Evolutionary conservation across 2,329 filamentous ascomycete genomes (phyloP), one percentile per base, ranked within the genome.

Genomic region (Daldinia sp.): DNA sequence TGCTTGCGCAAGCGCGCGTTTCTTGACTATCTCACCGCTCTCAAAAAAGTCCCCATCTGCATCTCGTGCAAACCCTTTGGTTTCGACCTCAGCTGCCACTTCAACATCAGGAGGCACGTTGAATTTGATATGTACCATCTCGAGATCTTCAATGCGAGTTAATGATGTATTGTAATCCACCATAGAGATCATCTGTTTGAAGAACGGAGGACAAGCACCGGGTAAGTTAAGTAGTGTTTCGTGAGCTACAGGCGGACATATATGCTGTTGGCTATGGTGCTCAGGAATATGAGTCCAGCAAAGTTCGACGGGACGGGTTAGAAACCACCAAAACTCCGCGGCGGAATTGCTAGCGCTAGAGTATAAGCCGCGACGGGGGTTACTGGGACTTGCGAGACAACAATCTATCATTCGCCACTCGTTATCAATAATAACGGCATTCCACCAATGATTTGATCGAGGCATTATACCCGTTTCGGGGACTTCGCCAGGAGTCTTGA

Each of bases 341-440:
- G 85, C 81, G 41, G 89, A 86, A 61, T 83, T 86, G 61, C 86
- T 86, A 23, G 85, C 85, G 69, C 86, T 91, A 11, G 93, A 96
- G 77, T 96, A 98, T 29, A 88, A 81, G 13, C 81, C 83, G 48
- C 96, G 87, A 59, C 87, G 88, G 8, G 95, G 94, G 72, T 98
- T 93, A 0, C 94, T 97, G 10, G 94, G 94, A 66, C 90, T 94
- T 3, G 95, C 93, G 48, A 99, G 82, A 32, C 93, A 96, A 75
- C 93, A 95, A 76, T 99, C 95, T 81, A 99, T 92, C 68, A 98
- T 91, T 51, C 95, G 90, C 95, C 95, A 99, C 78, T 97, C 93
- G 19, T 91, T 90, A 76, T 99, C 95, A 7, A 97, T 89, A 32
- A 97, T 80, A 15, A 98, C 92, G 0, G 93, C 89, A 71, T 99